A percentile compares a stretch with the other conserved stretches of the same genome.
These are phyloP conservation scores for Botrytis galanthina DNA, from an alignment of 2,329 filamentous ascomycete species.

Conservation along the genomic window DNA sequence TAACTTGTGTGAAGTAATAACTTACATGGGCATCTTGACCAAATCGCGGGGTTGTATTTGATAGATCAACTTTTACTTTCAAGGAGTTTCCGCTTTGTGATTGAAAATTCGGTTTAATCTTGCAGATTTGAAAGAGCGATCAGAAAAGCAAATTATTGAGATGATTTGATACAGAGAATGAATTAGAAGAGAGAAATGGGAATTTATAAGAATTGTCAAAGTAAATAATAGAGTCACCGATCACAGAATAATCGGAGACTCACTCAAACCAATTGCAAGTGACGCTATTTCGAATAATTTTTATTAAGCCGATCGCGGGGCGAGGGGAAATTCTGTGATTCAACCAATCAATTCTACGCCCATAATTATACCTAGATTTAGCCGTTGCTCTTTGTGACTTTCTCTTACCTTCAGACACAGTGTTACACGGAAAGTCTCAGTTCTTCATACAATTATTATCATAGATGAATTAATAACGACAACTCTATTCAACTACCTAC, in stretches of 20 bases:
- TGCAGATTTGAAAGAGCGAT: background rate
- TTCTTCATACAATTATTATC: background rate
- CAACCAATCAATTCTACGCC: background rate
- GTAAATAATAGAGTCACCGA: constrained; percentile 8
- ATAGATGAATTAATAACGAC: background rate
- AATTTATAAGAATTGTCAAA: background rate
- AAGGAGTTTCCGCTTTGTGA: background rate
- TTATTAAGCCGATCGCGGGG: constrained; percentile 8
- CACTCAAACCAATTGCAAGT: background rate
- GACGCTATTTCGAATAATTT: constrained; percentile 1
- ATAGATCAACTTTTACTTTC: background rate
- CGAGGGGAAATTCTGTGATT: constrained; percentile 8
- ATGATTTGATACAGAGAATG: too few species aligned
- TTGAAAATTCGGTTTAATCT: background rate
- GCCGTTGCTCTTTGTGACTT: background rate
- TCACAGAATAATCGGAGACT: background rate
- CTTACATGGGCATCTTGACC: constrained; percentile 31
- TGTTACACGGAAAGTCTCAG: background rate
- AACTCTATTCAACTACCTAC: background rate
- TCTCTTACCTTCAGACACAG: background rate
- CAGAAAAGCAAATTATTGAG: too few species aligned
- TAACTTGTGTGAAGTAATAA: background rate
- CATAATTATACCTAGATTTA: background rate
- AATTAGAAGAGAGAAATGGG: background rate
- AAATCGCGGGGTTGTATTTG: constrained; percentile 9